These are phyloP conservation scores for Puccinia hordei DNA, from an alignment of 1,284 basidiomycete genomes.

Conservation along the genomic window DNA sequence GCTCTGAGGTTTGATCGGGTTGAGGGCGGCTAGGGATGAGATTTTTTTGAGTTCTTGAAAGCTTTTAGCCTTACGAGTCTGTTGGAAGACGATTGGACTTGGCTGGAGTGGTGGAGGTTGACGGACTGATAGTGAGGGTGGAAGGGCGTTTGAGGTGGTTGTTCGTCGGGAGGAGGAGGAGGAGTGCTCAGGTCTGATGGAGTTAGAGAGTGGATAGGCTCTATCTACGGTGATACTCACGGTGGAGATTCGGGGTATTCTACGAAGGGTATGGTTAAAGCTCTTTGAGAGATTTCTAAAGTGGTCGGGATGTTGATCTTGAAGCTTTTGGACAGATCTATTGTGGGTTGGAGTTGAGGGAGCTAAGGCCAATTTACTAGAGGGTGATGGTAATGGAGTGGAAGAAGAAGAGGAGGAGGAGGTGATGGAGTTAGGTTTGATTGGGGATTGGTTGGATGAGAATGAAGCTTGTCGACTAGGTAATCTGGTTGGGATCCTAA, in stretches of 20 bases:
- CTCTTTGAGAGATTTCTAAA: neutral
- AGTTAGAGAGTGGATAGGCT: neutral
- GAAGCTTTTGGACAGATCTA: neutral
- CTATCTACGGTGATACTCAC: neutral
- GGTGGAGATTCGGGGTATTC: neutral
- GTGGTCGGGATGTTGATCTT: neutral
- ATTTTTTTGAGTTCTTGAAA: neutral
- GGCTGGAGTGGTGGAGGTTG: neutral
- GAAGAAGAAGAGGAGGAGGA: neutral
- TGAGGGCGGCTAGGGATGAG: neutral
- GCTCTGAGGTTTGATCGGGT: neutral
- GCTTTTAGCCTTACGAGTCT: slow-evolving; percentile 12
- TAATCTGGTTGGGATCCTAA: slow-evolving; percentile 2
- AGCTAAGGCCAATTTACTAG: neutral
- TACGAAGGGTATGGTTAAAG: slow-evolving; percentile 4
- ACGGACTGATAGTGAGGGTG: neutral
- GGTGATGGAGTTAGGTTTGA: neutral
- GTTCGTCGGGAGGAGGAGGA: no score
- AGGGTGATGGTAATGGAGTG: neutral
- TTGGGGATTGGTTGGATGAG: neutral
- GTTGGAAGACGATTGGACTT: neutral
- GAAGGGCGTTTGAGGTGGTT: neutral
- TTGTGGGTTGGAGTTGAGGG: neutral
- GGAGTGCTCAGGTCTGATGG: neutral
- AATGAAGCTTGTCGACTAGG: slow-evolving; percentile 1